phyloP scores from a whole-genome alignment of 257 asterid genomes.

The Solanum chmielewskii region DNA sequence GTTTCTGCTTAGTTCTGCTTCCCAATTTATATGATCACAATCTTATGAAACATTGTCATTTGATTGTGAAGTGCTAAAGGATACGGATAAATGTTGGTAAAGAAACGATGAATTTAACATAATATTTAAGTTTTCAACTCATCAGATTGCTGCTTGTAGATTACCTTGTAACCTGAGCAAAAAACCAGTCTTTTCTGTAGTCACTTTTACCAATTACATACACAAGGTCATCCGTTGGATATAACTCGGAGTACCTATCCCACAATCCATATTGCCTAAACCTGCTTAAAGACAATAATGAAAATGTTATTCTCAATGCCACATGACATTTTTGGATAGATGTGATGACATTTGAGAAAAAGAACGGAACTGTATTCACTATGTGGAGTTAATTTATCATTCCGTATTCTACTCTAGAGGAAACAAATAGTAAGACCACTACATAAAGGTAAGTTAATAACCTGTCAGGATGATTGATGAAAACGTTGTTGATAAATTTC shows the following conservation, averaged over 20 bases:
- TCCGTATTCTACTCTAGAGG: not conserved
- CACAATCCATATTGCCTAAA: constrained; percentile 88
- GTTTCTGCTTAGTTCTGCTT: not conserved
- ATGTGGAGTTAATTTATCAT: not conserved
- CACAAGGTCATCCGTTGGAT: constrained; percentile 30
- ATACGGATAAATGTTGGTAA: not conserved
- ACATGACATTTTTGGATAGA: not conserved
- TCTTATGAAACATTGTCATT: not conserved
- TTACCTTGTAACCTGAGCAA: constrained; percentile 74
- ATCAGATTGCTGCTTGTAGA: not conserved
- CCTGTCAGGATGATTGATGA: constrained; percentile 13
- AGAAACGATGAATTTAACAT: not conserved
- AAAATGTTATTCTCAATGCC: not conserved
- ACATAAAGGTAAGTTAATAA: not conserved
- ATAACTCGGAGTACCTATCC: constrained; percentile 42
- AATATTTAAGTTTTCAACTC: not conserved
- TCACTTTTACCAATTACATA: constrained; percentile 56
- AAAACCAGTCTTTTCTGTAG: constrained; percentile 67
- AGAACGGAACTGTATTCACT: not conserved
- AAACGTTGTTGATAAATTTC: constrained; percentile 6
- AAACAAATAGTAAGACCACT: not conserved
- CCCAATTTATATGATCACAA: not conserved
- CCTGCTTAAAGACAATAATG: constrained; percentile 21
- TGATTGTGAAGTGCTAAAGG: not conserved
- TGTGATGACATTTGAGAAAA: not conserved